Base-by-base conservation (phyloP, 306 rosid species). In the Sphenostylis stenocarpa region DNA sequence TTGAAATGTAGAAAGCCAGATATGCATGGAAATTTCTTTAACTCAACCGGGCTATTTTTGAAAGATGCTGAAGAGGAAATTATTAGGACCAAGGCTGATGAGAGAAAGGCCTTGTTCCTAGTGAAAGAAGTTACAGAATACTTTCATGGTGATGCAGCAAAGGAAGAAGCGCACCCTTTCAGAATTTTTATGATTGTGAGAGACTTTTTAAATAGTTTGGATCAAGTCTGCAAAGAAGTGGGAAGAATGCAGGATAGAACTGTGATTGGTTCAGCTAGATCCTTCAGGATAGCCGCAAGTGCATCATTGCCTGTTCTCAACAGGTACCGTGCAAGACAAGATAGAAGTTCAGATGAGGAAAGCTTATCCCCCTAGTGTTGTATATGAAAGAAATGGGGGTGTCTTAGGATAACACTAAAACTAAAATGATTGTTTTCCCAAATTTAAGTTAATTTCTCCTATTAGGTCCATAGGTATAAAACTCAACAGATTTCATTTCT, bases 161-260 rank as follows among this genome's bases (percentile, higher is more conserved):
- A 95, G 86, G 99, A 95, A 82, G 99, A 82, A 86, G 97, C 98
- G 4, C 99, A 92, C 84, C 98, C 99, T 44, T 87, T 95, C 80
- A 86, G 99, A 81, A 85, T 95, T 82, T 95, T 95, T 77, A 89
- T 91, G 97, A 89, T 95, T 56, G 99, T 95, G 28, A 88, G 94
- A 82, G 98, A 95, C 87, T 95, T 95, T 80, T 88, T 95, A 5
- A 86, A 84, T 77, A 77, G 84, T 67, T 77, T 95, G 83, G 99
- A 95, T 73, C 96, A 92, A 45, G 99, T 95, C 19, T 95, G 99
- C 97, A 95, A 92, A 83, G 99, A 95, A 87, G 99, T 95, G 24
- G 92, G 96, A 83, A 84, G 80, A 64, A 83, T 92, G 97, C 97
- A 95, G 77, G 98, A 92, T 2, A 86, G 88, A 68, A 81, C 93